Percentiles rank a stretch among this genome's conserved stretches.
Conservation (phyloP, 495 filamentous ascomycete species). For the Usnea hakonensis region DNA sequence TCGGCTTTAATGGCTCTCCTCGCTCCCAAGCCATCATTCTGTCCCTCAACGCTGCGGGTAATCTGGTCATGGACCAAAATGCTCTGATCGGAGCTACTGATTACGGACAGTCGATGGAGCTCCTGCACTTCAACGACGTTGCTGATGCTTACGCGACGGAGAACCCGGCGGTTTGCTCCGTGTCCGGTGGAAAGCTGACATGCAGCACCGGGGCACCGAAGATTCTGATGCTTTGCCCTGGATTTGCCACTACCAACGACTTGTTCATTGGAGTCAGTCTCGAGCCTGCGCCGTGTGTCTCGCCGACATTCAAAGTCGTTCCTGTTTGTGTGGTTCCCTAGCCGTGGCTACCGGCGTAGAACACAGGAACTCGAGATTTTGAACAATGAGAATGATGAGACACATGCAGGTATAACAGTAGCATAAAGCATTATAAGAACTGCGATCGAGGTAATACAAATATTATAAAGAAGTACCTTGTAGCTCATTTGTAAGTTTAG, state of each 20-base stretch:
- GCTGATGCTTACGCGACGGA: background rate
- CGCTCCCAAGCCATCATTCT: background rate
- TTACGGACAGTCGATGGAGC: constrained; percentile 4
- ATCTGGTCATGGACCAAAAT: background rate
- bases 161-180: background rate
- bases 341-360: background rate
- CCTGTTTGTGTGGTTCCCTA: background rate
- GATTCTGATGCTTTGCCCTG: background rate
- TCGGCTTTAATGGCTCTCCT: constrained; percentile 1
- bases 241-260: background rate
- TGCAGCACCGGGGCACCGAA: constrained; percentile 5
- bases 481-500: background rate
- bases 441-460: background rate
- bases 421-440: background rate
- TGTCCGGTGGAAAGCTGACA: background rate
- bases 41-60: background rate
- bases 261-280: background rate
- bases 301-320: background rate
- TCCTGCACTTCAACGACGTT: background rate
- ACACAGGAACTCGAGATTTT: background rate
- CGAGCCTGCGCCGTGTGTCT: background rate
- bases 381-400: background rate
- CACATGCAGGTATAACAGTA: background rate
- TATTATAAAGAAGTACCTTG: background rate
- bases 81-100: background rate